Evolutionary conservation across 176 grass and related monocot species (phyloP).

Genomic region (Musa itinerans): DNA sequence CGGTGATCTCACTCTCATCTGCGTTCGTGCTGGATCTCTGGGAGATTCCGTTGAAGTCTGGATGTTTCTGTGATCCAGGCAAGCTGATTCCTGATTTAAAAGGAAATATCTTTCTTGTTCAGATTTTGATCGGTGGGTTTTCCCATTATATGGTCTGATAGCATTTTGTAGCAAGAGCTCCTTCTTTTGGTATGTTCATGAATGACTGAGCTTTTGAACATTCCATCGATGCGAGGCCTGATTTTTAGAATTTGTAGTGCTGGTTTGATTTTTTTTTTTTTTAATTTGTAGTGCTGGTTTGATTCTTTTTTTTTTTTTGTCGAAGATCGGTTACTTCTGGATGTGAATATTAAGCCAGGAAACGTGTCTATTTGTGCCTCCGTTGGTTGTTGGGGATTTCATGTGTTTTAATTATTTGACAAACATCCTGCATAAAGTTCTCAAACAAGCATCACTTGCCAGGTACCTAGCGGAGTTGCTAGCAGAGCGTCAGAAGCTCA

Average conservation of each 20-base stretch:
- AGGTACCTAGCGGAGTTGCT: conserved; percentile 32
- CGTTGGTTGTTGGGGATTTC: not conserved
- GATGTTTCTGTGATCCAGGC: not conserved
- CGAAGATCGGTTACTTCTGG: not conserved
- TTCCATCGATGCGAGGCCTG: not conserved
- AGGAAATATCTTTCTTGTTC: not conserved
- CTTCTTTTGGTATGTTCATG: no score
- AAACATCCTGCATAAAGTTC: not conserved
- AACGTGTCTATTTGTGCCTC: not conserved
- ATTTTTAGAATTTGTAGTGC: not conserved
- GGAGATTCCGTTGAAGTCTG: not conserved
- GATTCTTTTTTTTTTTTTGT: not conserved
- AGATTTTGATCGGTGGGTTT: not conserved
- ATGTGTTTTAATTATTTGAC: not conserved
- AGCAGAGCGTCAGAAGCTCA: conserved; percentile 28
- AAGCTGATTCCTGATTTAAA: not conserved
- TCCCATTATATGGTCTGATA: no score
- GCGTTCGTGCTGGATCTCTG: not conserved
- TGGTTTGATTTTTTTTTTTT: no score
- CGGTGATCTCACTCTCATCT: not conserved
- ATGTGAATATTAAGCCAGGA: not conserved
- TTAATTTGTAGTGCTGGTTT: not conserved
- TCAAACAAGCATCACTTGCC: conserved; percentile 1
- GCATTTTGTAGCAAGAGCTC: no score
- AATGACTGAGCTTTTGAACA: not conserved